Conservation (phyloP, 257 asterid genomes). For the Ligustrum vulgare region DNA sequence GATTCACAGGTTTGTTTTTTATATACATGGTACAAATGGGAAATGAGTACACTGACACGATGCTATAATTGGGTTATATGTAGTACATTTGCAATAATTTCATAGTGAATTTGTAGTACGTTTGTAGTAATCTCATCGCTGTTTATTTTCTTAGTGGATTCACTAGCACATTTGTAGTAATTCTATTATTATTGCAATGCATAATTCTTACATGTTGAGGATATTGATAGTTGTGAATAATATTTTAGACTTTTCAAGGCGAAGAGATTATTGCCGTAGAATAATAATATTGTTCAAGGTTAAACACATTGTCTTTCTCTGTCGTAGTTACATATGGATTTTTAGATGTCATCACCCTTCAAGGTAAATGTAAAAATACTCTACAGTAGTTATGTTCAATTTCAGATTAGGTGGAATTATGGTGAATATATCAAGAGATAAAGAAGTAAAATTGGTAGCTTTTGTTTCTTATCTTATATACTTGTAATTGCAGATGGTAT, state of each 20-base stretch:
- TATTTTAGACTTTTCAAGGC: neutral
- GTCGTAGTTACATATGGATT: neutral
- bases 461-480: slow-evolving; percentile 8
- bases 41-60: slow-evolving; percentile 1
- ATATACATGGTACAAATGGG: neutral
- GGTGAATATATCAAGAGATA: neutral
- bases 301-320: slow-evolving; percentile 8
- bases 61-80: slow-evolving; percentile 2
- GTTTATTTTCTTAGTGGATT: neutral
- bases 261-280: neutral
- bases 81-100: neutral
- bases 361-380: neutral
- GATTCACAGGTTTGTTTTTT: slow-evolving; percentile 77
- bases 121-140: neutral
- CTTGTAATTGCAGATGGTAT: slow-evolving; percentile 6
- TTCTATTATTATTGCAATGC: neutral
- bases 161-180: neutral
- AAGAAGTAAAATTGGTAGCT: slow-evolving; percentile 7
- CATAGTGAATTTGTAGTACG: neutral
- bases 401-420: slow-evolving; percentile 1
- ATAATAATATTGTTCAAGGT: neutral
- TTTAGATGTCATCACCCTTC: neutral
- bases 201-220: neutral
- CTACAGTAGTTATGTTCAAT: neutral
- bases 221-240: neutral